Evolutionary conservation across 2,329 filamentous ascomycete genomes (phyloP), one percentile per base, ranked within the genome.

Genomic region (Aspergillus ruber): DNA sequence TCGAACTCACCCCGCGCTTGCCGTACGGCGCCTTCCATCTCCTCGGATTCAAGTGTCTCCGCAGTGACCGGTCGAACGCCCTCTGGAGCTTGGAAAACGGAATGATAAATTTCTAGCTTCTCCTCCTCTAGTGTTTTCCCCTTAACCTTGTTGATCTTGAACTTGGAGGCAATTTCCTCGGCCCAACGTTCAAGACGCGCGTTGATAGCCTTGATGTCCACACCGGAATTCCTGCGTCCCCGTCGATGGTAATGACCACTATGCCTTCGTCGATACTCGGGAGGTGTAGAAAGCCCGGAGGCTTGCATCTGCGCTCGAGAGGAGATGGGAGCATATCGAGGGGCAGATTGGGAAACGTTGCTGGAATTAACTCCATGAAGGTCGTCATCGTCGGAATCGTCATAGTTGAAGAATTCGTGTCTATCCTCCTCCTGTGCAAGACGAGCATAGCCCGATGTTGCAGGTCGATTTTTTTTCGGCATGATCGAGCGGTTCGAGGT

Each of bases 151-250:
- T 80, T 77, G 55, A 90, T 88, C 74, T 95, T 97, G 79, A 98
- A 97, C 60, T 94, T 93, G 57, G 89, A 87, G 25, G 93, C 90
- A 62, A 98, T 97, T 72, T 98, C 93, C 59, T 97, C 93, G 13
- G 93, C 93, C 93, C 93, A 98, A 65, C 88, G 80, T 71, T 98
- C 93, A 21, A 98, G 75, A 20, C 93, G 81, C 50, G 91, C 90
- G 69, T 98, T 98, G 71, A 98, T 97, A 50, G 93, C 93, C 67
- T 97, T 97, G 64, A 98, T 87, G 63, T 98, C 93, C 15, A 98
- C 91, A 3, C 90, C 91, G 17, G 89, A 79, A 61, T 90, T 93
- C 64, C 88, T 86, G 54, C 83, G 77, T 51, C 75, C 71, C 44
- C 81, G 76, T 53, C 77, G 71, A 59, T 61, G 56, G 21, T 54